Conservation (phyloP, 2,329 filamentous ascomycete genomes). For the Cladosporium halotolerans region DNA sequence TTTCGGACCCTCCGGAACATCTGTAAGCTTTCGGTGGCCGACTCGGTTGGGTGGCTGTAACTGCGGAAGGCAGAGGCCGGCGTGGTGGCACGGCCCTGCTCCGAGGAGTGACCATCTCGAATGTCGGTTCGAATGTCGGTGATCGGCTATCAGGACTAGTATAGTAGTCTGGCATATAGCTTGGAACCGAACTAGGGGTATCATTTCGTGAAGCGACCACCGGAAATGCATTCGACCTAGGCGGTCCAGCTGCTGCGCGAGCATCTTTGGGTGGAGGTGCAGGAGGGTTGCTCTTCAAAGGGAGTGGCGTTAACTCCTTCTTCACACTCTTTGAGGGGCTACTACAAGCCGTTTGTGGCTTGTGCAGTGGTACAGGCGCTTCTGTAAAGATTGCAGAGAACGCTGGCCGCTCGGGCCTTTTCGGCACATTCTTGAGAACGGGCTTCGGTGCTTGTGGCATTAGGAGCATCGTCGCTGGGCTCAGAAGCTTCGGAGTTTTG, state of each 20-base stretch:
- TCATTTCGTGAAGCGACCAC: slow-evolving; percentile 8
- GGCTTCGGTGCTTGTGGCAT: slow-evolving; percentile 13
- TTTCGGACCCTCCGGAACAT: slow-evolving; percentile 32
- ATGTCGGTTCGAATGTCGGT: slow-evolving; percentile 14
- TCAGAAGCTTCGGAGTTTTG: slow-evolving; percentile 9
- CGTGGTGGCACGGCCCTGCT: neutral
- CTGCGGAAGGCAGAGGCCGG: slow-evolving; percentile 16
- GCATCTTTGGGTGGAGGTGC: neutral
- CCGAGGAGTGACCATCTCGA: neutral
- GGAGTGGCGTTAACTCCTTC: slow-evolving; percentile 10
- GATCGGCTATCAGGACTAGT: slow-evolving; percentile 25
- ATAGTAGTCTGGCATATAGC: slow-evolving; percentile 28
- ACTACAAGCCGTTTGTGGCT: neutral
- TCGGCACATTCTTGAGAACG: slow-evolving; percentile 1
- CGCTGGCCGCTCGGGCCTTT: neutral
- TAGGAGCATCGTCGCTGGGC: slow-evolving; percentile 9
- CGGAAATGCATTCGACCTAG: slow-evolving; percentile 1
- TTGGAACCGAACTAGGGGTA: slow-evolving; percentile 16
- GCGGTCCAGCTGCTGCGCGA: neutral
- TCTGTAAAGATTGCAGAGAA: slow-evolving; percentile 2
- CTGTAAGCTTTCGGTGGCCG: slow-evolving; percentile 11
- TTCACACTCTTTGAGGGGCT: slow-evolving; percentile 6
- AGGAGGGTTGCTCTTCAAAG: neutral
- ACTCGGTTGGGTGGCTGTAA: slow-evolving; percentile 20
- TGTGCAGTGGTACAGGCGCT: neutral